Conservation (phyloP, 2,329 filamentous ascomycete species). For the Tolypocladium sp. region DNA sequence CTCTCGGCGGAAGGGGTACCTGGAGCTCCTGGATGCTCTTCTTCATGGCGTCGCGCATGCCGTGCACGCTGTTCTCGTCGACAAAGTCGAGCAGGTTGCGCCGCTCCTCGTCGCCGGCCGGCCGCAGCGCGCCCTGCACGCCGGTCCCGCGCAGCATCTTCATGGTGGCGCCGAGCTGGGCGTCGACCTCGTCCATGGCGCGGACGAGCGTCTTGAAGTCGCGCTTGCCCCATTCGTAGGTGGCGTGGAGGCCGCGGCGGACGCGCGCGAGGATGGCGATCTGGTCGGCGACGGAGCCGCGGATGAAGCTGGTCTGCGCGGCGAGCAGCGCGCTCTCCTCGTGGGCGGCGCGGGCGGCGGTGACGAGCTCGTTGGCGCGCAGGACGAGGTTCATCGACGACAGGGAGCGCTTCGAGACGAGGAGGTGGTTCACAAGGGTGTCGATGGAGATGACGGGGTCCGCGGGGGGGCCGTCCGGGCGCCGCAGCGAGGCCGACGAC, state of each 20-base stretch:
- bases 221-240: conserved; percentile 47
- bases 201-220: conserved; percentile 55
- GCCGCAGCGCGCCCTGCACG: conserved; percentile 56
- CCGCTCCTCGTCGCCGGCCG: conserved; percentile 41
- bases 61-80: conserved; percentile 60
- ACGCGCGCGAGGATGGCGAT: conserved; percentile 41
- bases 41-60: conserved; percentile 57
- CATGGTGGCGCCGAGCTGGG: conserved; percentile 57
- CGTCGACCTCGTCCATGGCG: conserved; percentile 58
- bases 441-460: conserved; percentile 44
- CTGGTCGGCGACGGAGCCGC: conserved; percentile 50
- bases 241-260: conserved; percentile 39
- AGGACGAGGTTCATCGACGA: conserved; percentile 76
- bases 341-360: conserved; percentile 61
- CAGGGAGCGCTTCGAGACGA: conserved; percentile 80
- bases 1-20: conserved; percentile 25
- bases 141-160: conserved; percentile 51
- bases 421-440: conserved; percentile 71
- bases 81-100: conserved; percentile 68
- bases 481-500: conserved; percentile 23
- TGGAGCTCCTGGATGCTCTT: conserved; percentile 63
- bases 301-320: conserved; percentile 60
- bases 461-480: conserved; percentile 13
- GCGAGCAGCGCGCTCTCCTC: conserved; percentile 70
- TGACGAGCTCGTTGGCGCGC: conserved; percentile 80